Percentiles rank a stretch among this genome's conserved stretches.
phyloP scores from a whole-genome alignment of 2,329 filamentous ascomycete species.

The Metarhizium anisopliae region DNA sequence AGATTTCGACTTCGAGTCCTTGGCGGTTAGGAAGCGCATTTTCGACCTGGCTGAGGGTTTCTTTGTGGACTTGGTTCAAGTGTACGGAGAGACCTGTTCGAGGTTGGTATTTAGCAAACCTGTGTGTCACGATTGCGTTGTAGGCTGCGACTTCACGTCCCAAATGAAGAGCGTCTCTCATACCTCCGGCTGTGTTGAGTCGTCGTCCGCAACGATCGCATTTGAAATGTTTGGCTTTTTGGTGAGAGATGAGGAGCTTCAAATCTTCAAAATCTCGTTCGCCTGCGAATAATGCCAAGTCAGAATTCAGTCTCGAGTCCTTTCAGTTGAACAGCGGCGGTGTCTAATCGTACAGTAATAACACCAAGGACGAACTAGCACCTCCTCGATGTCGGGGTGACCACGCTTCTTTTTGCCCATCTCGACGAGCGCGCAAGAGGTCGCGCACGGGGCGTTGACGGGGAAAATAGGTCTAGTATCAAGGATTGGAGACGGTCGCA shows the following conservation, averaged over 20 bases:
- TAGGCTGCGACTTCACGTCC: not conserved
- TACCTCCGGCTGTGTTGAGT: conserved; percentile 90
- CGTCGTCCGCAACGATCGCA: conserved; percentile 84
- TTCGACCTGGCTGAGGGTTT: conserved; percentile 76
- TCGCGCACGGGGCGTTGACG: not conserved
- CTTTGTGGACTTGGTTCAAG: conserved; percentile 98
- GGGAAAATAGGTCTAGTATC: not conserved
- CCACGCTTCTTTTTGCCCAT: conserved; percentile 91
- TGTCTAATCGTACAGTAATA: conserved; percentile 66
- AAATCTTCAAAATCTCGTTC: conserved; percentile 97
- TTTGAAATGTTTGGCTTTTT: conserved; percentile 99
- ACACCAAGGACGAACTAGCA: conserved; percentile 85
- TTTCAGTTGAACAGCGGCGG: not conserved
- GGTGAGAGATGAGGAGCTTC: conserved; percentile 92
- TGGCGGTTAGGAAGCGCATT: conserved; percentile 85
- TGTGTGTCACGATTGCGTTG: not conserved
- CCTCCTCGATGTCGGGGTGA: conserved; percentile 78
- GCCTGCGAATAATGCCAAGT: conserved; percentile 29
- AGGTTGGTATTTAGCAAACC: not conserved
- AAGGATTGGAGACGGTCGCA: too few relatives aligned
- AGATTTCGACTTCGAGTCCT: conserved; percentile 87
- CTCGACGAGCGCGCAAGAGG: conserved; percentile 5
- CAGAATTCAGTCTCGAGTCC: not conserved
- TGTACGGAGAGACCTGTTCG: conserved; percentile 78
- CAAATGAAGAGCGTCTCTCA: conserved; percentile 21